These are phyloP conservation scores for Osmozyma mogii DNA, from an alignment of 805 yeast species.

Conservation along the genomic window DNA sequence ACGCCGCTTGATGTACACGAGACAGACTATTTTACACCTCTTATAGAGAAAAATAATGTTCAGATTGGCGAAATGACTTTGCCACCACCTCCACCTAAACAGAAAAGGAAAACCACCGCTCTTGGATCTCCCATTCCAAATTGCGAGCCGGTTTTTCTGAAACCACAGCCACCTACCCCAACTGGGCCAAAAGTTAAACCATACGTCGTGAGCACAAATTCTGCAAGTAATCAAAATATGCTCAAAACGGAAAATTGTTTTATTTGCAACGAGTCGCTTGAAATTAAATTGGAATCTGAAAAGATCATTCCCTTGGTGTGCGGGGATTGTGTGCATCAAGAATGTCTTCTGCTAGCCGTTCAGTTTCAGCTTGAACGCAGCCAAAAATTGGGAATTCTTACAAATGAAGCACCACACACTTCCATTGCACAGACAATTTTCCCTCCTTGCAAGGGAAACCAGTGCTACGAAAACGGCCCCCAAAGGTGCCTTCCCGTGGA, in stretches of 20 bases:
- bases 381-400: neutral
- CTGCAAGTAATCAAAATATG: neutral
- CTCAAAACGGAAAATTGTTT: constrained; percentile 22
- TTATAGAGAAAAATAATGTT: constrained; percentile 7
- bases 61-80: constrained; percentile 8
- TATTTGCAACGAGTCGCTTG: constrained; percentile 46
- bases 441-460: too few relatives aligned
- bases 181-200: constrained; percentile 2
- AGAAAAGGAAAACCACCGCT: constrained; percentile 2
- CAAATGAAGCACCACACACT: too few relatives aligned
- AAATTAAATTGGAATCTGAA: constrained; percentile 37
- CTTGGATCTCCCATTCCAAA: neutral
- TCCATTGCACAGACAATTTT: too few relatives aligned
- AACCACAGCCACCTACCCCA: neutral
- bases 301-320: constrained; percentile 43
- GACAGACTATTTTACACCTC: constrained; percentile 5
- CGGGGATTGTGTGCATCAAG: constrained; percentile 50
- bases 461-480: too few relatives aligned
- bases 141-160: neutral
- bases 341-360: constrained; percentile 34
- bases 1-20: constrained; percentile 12
- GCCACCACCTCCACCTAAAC: constrained; percentile 14
- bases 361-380: constrained; percentile 6
- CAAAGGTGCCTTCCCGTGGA: too few relatives aligned
- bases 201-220: neutral